Evolutionary conservation across 2,329 filamentous ascomycete genomes (phyloP).

Genomic region (Whalleya microplaca): DNA sequence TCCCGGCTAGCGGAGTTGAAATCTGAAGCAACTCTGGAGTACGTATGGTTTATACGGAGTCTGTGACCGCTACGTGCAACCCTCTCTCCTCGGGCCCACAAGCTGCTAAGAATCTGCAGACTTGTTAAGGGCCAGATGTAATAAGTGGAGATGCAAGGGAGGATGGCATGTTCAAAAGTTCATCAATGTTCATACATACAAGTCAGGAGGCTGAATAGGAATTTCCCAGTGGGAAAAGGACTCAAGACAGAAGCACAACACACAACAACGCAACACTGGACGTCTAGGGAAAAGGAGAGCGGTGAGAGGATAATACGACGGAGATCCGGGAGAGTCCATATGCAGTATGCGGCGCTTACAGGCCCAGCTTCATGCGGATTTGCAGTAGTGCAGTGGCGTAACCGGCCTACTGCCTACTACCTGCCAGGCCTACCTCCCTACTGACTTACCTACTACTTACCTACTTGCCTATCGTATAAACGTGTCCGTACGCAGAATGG

Average conservation of each 20-base stretch:
- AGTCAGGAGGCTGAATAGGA: conserved; percentile 8
- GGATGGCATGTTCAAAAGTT: conserved; percentile 13
- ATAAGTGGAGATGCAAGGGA: conserved; percentile 28
- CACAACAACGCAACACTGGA: conserved; percentile 22
- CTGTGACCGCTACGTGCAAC: conserved; percentile 8
- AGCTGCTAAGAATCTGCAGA: too few species aligned
- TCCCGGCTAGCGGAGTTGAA: conserved; percentile 23
- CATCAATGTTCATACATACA: too few species aligned
- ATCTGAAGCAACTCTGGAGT: conserved; percentile 8
- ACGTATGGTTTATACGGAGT: background rate
- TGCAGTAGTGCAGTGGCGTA: conserved; percentile 33
- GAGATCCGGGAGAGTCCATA: conserved; percentile 18
- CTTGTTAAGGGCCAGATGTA: conserved; percentile 18
- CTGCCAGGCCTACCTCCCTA: conserved; percentile 2
- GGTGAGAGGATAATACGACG: conserved; percentile 24
- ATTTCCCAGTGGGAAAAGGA: conserved; percentile 17
- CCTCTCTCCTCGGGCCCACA: background rate
- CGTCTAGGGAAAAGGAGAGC: conserved; percentile 7
- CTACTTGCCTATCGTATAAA: conserved; percentile 19
- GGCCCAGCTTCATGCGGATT: conserved; percentile 22
- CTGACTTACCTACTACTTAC: conserved; percentile 23
- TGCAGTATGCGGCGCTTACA: conserved; percentile 23
- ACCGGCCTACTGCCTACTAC: conserved; percentile 25
- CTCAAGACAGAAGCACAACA: too few species aligned
- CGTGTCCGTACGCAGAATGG: conserved; percentile 16